Percentiles rank a stretch among this genome's conserved stretches.
These are phyloP conservation scores for Termitomyces sp. DNA, from an alignment of 1,284 basidiomycete genomes.

Conservation along the genomic window DNA sequence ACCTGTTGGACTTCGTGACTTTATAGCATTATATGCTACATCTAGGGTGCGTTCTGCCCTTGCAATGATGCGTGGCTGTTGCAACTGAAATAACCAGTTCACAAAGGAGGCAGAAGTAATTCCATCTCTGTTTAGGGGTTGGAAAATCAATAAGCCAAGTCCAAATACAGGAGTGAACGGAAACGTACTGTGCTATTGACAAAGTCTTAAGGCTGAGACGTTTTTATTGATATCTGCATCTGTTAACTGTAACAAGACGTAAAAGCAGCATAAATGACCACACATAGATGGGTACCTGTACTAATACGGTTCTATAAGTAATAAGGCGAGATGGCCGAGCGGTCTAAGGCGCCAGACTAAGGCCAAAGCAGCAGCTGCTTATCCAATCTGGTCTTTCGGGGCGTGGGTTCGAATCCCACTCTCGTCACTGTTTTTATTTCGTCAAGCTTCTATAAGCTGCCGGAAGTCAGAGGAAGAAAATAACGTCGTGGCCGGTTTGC, in stretches of 20 bases:
- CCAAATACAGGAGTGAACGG: too few species aligned
- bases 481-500: too few species aligned
- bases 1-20: neutral
- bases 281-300: too few species aligned
- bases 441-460: too few species aligned
- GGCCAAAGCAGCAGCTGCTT: conserved; percentile 24
- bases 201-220: neutral
- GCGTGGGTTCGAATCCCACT: conserved; percentile 73
- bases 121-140: neutral
- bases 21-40: neutral
- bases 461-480: too few species aligned
- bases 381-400: conserved; percentile 23
- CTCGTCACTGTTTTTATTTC: conserved; percentile 43
- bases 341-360: conserved; percentile 85
- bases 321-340: conserved; percentile 66
- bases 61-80: neutral
- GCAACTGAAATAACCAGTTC: neutral
- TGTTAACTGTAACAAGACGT: too few species aligned
- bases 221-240: too few species aligned
- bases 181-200: neutral
- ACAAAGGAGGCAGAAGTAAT: neutral
- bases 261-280: too few species aligned
- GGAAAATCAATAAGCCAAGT: too few species aligned
- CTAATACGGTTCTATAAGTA: too few species aligned
- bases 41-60: neutral